phyloP scores from a whole-genome alignment of 768 basidiomycete genomes.

The Tephrocybe sp. region DNA sequence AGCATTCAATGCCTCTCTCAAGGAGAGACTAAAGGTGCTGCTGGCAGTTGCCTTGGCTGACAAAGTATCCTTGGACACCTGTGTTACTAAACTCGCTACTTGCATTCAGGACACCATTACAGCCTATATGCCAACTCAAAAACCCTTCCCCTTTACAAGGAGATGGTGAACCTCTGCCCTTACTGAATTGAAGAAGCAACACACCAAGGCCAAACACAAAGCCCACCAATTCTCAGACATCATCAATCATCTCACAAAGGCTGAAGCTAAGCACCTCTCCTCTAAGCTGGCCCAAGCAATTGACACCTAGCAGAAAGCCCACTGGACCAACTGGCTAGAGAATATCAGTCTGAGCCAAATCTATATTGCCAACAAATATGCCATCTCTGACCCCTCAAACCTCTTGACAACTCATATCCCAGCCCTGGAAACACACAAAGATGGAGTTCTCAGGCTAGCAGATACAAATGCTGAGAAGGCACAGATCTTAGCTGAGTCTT shows the following conservation, averaged over 20 bases:
- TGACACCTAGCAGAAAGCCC: background rate
- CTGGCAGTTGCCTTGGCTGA: too few relatives aligned
- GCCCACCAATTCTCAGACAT: background rate
- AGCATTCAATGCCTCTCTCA: too few relatives aligned
- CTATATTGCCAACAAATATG: too few relatives aligned
- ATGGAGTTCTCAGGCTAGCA: too few relatives aligned
- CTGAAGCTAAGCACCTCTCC: background rate
- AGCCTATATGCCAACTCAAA: background rate
- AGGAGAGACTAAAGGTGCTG: too few relatives aligned
- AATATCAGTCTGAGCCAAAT: background rate
- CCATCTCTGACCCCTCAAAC: too few relatives aligned
- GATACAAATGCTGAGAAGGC: conserved; percentile 5
- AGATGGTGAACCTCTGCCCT: conserved; percentile 23
- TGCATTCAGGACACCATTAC: conserved; percentile 12
- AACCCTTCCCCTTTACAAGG: conserved; percentile 17
- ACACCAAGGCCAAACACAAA: background rate
- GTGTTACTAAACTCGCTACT: conserved; percentile 12
- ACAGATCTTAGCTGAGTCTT: too few relatives aligned
- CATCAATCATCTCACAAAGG: background rate
- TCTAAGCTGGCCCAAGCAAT: background rate
- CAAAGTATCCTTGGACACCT: conserved; percentile 20
- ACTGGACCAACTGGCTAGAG: conserved; percentile 8
- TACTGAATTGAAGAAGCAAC: background rate
- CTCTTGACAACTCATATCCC: too few relatives aligned
- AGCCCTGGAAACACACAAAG: too few relatives aligned